Percentiles rank a stretch among this genome's conserved stretches.
phyloP scores from a whole-genome alignment of 805 yeast species.

The Sporopachydermia lactativora region DNA sequence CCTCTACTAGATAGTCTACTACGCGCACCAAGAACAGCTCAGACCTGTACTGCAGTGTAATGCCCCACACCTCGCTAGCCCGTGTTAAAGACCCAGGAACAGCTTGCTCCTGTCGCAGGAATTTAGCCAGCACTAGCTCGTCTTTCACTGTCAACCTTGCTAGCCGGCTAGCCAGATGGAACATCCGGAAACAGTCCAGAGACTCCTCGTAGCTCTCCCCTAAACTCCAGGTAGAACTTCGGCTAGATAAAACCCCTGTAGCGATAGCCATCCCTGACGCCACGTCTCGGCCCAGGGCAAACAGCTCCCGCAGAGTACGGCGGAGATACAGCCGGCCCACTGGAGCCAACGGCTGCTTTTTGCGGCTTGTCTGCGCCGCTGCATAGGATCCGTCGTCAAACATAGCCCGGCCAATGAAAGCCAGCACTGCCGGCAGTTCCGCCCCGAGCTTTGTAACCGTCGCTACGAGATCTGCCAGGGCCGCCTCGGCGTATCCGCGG shows the following conservation, averaged over 20 bases:
- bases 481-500: neutral
- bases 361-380: neutral
- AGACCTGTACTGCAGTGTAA: neutral
- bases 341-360: neutral
- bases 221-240: neutral
- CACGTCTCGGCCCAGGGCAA: neutral
- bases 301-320: neutral
- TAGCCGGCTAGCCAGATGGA: neutral
- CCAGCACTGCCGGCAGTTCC: neutral
- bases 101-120: neutral
- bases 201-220: neutral
- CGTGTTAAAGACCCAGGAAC: neutral
- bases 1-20: neutral
- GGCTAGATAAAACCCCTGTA: neutral
- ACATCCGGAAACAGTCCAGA: conserved; percentile 1
- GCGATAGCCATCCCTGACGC: neutral
- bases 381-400: neutral
- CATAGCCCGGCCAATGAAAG: neutral
- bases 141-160: neutral
- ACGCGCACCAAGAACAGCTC: neutral
- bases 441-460: neutral
- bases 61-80: neutral
- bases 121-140: neutral
- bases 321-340: neutral
- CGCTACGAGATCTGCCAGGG: neutral